Evolutionary conservation across 2,329 filamentous ascomycete genomes (phyloP).

Genomic region (Tolypocladium album): DNA sequence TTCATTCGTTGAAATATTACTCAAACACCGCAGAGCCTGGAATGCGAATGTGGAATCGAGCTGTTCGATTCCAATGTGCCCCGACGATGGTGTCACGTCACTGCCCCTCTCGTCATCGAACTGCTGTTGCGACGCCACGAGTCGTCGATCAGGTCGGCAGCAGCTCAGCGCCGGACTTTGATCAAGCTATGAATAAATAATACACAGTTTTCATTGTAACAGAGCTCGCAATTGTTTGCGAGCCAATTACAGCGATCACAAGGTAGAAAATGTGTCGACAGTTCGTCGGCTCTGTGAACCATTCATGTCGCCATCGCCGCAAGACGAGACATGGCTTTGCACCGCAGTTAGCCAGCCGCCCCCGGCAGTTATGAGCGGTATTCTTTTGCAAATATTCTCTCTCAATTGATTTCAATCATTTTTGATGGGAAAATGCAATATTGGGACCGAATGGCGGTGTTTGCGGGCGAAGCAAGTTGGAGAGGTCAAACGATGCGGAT

Average conservation of each 20-base stretch:
- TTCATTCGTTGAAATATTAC: neutral
- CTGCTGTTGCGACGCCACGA: neutral
- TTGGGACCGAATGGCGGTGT: neutral
- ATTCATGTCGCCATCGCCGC: neutral
- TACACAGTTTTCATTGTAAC: neutral
- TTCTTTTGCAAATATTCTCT: neutral
- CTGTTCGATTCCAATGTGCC: too few species aligned
- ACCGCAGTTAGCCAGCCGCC: neutral
- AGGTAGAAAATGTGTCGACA: neutral
- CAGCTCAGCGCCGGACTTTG: neutral
- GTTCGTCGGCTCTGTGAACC: neutral
- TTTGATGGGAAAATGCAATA: neutral
- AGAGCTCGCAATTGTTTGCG: too few species aligned
- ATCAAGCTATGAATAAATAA: neutral
- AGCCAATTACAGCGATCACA: neutral
- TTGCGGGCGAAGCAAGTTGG: slow-evolving; percentile 3
- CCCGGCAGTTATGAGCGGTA: neutral
- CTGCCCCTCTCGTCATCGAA: neutral
- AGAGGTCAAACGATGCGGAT: slow-evolving; percentile 17
- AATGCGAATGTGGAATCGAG: neutral
- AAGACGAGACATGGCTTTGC: neutral
- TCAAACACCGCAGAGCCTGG: neutral
- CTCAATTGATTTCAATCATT: neutral
- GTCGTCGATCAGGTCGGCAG: neutral
- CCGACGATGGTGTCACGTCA: neutral